Base-by-base conservation (phyloP, 352 stramenopile species). In the Globisporangium lucens region DNA sequence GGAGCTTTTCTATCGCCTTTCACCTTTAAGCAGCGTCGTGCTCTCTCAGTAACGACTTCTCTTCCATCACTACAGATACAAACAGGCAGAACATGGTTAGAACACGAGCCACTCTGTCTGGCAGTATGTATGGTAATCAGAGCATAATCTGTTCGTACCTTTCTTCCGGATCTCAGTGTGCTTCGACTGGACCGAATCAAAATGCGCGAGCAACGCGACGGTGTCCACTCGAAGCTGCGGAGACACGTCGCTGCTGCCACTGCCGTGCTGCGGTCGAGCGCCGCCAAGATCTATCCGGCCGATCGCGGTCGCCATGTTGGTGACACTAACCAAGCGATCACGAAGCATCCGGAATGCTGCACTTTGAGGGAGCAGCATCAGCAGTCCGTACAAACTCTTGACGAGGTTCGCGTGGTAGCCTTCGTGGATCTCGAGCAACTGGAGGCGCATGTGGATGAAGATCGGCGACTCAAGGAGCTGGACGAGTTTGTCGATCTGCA, bases 401-500 rank as follows among this genome's bases (percentile, higher is more conserved):
- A 99, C 84, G 36, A 99, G 85, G 43, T 97, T 88, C 20, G 91
- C 89, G 79, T 99, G 96, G 73, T 97, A 97, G 46, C 91, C 84
- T 43, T 95, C 89, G 66, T 99, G 87, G 6, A 98, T 97, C 66
- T 99, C 97, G 0, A 99, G 76, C 12, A 99, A 81, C 78, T 99
- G 97, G 29, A 99, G 79, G 27, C 98, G 88, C 77, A 99, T 93
- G 63, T 99, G 86, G 63, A 99, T 93, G 83, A 99, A 99, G 56
- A 99, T 98, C 4, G 98, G 98, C 58, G 97, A 99, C 79, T 99
- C 98, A 52, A 99, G 79, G 13, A 99, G 82, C 75, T 99, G 97
- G 36, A 99, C 97, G 41, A 99, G 88, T 73, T 99, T 99, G 83
- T 99, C 98, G 68, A 99, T 95, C 84, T 99, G 97, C 92, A 99